phyloP scores from a whole-genome alignment of 1,284 basidiomycete genomes.

The Omphalotus olearius region DNA sequence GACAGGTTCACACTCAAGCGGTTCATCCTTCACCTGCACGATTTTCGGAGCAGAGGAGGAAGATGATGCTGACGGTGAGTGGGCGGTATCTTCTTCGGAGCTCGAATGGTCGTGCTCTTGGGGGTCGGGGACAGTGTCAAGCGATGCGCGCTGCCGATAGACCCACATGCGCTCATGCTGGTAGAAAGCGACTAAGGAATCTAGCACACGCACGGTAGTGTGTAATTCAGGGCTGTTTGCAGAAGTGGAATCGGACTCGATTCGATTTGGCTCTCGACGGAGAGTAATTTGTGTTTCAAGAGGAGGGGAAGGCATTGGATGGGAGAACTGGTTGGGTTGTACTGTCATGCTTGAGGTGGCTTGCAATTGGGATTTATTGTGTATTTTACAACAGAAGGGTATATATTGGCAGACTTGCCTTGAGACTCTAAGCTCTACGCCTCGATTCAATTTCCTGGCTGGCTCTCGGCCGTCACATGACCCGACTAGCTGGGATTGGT shows the following conservation, averaged over 20 bases:
- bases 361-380: no score
- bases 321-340: constrained; percentile 30
- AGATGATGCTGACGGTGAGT: constrained; percentile 18
- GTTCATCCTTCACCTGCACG: not conserved
- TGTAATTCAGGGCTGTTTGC: constrained; percentile 17
- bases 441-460: no score
- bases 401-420: no score
- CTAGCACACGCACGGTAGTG: constrained; percentile 51
- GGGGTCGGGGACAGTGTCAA: constrained; percentile 29
- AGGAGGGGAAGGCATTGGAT: constrained; percentile 20
- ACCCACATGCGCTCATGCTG: constrained; percentile 68
- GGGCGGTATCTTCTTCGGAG: constrained; percentile 15
- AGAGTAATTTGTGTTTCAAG: no score
- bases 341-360: constrained; percentile 12
- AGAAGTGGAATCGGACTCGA: constrained; percentile 17
- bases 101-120: not conserved
- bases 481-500: constrained; percentile 18
- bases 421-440: no score
- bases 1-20: constrained; percentile 17
- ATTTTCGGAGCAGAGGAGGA: constrained; percentile 16
- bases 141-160: constrained; percentile 44
- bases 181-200: constrained; percentile 61
- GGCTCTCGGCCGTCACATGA: constrained; percentile 3
- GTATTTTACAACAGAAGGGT: no score
- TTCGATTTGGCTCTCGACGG: no score